Evolutionary conservation across 1,139 yeast genomes (phyloP), one percentile per base, ranked within the genome.

Genomic region (Magnusiomyces ingens): DNA sequence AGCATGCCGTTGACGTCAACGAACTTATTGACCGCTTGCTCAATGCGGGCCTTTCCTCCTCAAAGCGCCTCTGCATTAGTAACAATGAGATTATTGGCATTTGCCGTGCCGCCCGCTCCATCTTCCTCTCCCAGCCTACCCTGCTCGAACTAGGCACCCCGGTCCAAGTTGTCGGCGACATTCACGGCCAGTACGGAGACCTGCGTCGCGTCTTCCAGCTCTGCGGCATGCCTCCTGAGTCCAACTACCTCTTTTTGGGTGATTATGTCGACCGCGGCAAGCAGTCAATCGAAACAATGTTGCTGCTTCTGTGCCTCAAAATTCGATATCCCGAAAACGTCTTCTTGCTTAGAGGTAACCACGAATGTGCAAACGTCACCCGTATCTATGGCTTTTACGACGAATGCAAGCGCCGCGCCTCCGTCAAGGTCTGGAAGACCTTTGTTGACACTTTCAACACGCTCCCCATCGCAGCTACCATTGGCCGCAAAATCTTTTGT

Each of bases 181-280:
- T 87, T 52, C 95, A 87, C 68, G 95, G 95, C 12, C 95, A 87
- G 68, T 87, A 81, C 64, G 77, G 78, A 58, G 95, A 87, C 70
- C 75, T 87, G 59, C 72, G 86, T 58, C 75, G 95, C 59, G 83
- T 87, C 45, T 80, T 87, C 65, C 83, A 84, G 64, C 72, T 82
- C 52, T 84, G 91, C 67, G 95, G 95, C 0, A 80, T 82, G 62
- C 95, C 95, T 1, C 91, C 93, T 10, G 77, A 81, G 61, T 75
- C 94, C 2, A 87, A 86, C 65, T 87, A 86, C 67, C 70, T 87
- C 60, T 87, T 87, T 65, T 71, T 87, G 50, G 95, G 95, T 41
- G 95, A 87, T 68, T 87, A 87, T 65, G 95, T 87, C 50, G 95
- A 87, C 68, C 78, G 95, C 60, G 95, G 95, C 47, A 80, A 85